These are phyloP conservation scores for Mycena amicta DNA, from an alignment of 768 basidiomycete genomes.

Conservation along the genomic window DNA sequence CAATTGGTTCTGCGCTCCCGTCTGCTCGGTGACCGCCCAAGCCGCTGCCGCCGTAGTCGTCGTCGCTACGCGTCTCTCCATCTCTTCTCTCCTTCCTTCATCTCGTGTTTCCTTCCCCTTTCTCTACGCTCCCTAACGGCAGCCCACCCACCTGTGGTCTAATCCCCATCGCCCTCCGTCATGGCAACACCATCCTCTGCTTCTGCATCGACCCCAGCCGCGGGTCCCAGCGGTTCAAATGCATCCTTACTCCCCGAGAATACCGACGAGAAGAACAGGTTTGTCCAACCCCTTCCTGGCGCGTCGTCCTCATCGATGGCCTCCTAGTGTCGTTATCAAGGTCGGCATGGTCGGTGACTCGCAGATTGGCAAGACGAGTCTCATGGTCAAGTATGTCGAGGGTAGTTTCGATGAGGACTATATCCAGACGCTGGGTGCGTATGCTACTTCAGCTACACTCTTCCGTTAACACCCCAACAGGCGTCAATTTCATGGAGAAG, in stretches of 20 bases:
- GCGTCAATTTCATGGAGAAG: constrained; percentile 99
- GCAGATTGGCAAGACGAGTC: constrained; percentile 97
- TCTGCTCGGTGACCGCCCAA: neutral
- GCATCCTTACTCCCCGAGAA: constrained; percentile 54
- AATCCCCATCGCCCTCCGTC: constrained; percentile 8
- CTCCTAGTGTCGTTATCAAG: constrained; percentile 86
- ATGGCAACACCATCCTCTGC: no score
- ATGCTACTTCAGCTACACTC: constrained; percentile 4
- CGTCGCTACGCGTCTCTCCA: constrained; percentile 21
- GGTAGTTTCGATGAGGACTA: constrained; percentile 99
- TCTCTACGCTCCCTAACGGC: constrained; percentile 26
- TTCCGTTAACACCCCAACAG: constrained; percentile 33
- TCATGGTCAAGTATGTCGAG: constrained; percentile 99
- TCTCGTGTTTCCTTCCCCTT: constrained; percentile 22
- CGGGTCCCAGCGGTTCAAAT: constrained; percentile 57
- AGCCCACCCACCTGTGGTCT: constrained; percentile 13
- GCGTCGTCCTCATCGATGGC: constrained; percentile 9
- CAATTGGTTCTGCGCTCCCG: neutral
- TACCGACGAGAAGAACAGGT: constrained; percentile 79
- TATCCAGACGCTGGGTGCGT: constrained; percentile 96
- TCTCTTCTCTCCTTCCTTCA: constrained; percentile 25
- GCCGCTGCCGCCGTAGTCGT: neutral
- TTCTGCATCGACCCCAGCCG: constrained; percentile 52
- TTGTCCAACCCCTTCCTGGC: constrained; percentile 15
- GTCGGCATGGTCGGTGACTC: constrained; percentile 99